Base-by-base conservation (phyloP, 495 filamentous ascomycete species). In the Podospora anserina region DNA sequence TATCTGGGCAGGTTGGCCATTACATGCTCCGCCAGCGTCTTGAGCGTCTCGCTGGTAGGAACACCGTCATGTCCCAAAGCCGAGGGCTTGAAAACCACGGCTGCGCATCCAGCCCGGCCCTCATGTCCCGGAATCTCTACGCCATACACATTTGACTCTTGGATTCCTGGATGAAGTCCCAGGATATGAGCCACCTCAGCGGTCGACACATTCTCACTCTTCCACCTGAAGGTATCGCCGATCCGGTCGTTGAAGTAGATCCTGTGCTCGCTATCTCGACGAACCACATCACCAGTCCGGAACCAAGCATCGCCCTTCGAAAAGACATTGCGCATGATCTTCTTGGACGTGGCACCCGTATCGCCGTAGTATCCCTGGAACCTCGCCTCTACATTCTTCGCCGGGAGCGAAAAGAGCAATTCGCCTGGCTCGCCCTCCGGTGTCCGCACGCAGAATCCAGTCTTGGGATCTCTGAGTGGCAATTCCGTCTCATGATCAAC, bases 171-270 rank as follows among this genome's bases (percentile, higher is more conserved):
- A 69, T 93, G 90, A 0, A 78, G 73, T 3, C 92, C 90, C 0
- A 97, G 73, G 0, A 88, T 88, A 63, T 92, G 88, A 26, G 87
- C 86, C 5, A 96, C 94, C 70, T 96, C 94, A 23, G 89, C 88
- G 0, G 94, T 95, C 9, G 88, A 90, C 3, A 97, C 92, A 66
- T 97, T 98, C 79, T 98, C 94, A 58, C 88, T 88, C 82, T 96
- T 97, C 94, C 94, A 98, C 19, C 94, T 88, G 81, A 92, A 98
- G 0, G 94, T 97, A 73, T 98, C 94, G 63, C 94, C 94, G 53
- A 98, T 89, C 13, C 93, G 90, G 76, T 99, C 95, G 57, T 87
- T 86, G 78, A 98, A 98, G 78, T 85, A 97, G 81, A 89, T 89
- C 16, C 90, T 82, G 6, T 92, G 91, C 67, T 97, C 88, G 0